A percentile compares a stretch with the other conserved stretches of the same genome.
These are phyloP conservation scores for Volvox carteri DNA, from an alignment of 163 green algal genomes.

Conservation along the genomic window DNA sequence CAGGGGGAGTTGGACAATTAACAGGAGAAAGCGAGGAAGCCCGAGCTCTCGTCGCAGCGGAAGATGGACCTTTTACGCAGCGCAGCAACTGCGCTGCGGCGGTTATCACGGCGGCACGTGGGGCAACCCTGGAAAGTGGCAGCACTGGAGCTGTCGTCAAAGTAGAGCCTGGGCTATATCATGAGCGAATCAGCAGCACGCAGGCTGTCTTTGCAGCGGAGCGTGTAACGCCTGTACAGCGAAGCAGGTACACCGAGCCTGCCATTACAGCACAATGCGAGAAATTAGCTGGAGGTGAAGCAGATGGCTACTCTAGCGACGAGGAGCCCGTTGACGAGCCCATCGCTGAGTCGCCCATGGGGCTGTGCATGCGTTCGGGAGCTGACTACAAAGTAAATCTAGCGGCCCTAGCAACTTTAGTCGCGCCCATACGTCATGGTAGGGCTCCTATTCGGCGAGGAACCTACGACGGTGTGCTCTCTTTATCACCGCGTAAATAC, in stretches of 20 bases:
- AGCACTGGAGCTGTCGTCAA: too few species aligned
- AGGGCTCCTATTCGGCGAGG: background rate
- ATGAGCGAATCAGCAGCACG: too few species aligned
- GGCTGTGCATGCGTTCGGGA: background rate
- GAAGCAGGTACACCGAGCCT: background rate
- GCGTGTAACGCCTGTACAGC: background rate
- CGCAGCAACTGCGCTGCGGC: too few species aligned
- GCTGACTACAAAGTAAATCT: background rate
- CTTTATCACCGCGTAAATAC: background rate
- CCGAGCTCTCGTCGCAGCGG: too few species aligned
- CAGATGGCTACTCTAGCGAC: background rate
- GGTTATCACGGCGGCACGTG: too few species aligned
- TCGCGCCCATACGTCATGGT: background rate
- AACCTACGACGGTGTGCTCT: background rate
- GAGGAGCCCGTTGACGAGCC: background rate
- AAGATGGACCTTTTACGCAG: too few species aligned
- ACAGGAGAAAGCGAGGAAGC: too few species aligned
- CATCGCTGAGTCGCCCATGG: background rate
- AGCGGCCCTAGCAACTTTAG: background rate
- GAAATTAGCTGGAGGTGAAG: background rate
- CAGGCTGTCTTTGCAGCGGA: too few species aligned
- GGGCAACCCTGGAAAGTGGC: too few species aligned
- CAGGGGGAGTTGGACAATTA: background rate
- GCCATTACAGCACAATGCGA: background rate
- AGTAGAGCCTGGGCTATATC: too few species aligned